phyloP scores from a whole-genome alignment of 2,329 filamentous ascomycete genomes.

The Fusarium sp. region DNA sequence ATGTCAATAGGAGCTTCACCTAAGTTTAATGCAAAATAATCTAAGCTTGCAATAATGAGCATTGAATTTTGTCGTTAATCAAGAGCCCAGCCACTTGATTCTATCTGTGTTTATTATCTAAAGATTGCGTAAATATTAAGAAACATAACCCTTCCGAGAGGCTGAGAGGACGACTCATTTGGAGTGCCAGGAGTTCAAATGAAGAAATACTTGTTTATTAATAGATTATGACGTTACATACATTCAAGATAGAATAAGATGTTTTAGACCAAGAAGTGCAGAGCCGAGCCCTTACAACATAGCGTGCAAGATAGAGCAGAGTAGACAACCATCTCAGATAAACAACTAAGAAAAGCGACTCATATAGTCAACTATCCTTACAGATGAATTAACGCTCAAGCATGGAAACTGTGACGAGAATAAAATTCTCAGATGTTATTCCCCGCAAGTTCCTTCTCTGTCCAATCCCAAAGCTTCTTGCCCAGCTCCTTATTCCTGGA shows the following conservation, averaged over 20 bases:
- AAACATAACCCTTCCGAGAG: no score
- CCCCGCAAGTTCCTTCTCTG: neutral
- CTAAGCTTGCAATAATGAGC: neutral
- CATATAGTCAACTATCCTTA: neutral
- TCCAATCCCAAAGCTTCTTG: neutral
- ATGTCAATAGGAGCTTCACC: neutral
- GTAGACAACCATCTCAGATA: neutral
- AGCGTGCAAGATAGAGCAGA: no score
- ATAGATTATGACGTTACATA: no score
- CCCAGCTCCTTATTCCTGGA: neutral
- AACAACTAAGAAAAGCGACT: neutral
- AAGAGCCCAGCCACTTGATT: neutral
- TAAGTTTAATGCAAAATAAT: neutral
- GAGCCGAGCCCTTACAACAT: no score
- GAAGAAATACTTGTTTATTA: no score
- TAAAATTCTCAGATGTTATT: neutral
- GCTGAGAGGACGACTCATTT: no score
- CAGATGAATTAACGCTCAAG: neutral
- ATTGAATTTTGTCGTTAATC: neutral
- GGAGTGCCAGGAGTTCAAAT: no score
- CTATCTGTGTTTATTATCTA: no score
- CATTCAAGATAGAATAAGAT: neutral
- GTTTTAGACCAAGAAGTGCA: no score
- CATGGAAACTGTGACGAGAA: neutral
- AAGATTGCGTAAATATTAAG: no score